Evolutionary conservation across 78 protist genomes (phyloP).

Genomic region (Dictyostelium purpureum): DNA sequence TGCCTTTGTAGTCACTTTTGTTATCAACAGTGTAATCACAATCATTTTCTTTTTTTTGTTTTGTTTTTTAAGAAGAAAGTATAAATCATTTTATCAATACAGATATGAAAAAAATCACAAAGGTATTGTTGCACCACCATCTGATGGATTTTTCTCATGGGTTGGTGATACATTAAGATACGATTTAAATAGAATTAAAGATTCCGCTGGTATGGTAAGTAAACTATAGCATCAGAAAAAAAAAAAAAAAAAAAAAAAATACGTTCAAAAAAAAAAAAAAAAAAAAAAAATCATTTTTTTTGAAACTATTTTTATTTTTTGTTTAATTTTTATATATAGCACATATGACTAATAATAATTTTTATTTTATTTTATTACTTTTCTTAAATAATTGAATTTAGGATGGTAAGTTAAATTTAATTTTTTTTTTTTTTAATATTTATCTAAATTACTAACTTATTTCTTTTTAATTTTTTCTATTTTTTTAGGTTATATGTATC

Average conservation of each 20-base stretch:
- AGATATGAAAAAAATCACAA: neutral
- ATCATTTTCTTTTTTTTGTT: conserved; percentile 15
- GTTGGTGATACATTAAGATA: conserved; percentile 1
- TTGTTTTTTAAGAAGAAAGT: conserved; percentile 30
- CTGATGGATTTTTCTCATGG: conserved; percentile 33
- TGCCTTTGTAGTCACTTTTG: conserved; percentile 33
- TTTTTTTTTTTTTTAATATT: too few species aligned
- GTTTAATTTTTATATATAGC: too few species aligned
- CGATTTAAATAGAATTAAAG: neutral
- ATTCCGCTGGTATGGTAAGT: conserved; percentile 44
- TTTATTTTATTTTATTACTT: neutral
- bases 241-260: neutral
- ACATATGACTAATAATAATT: neutral
- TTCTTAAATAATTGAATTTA: neutral
- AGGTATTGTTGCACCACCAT: neutral
- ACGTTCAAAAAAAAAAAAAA: neutral
- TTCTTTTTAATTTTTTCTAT: too few species aligned
- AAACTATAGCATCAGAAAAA: neutral
- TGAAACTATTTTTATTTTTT: neutral
- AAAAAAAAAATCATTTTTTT: neutral
- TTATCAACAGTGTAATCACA: conserved; percentile 21
- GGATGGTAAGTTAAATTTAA: too few species aligned
- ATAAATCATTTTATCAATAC: conserved; percentile 7
- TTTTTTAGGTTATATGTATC: neutral
- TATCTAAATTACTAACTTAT: too few species aligned